Evolutionary conservation across 1,139 yeast species (phyloP), one percentile per base, ranked within the genome.

Genomic region (Arxiozyma slooffiae): DNA sequence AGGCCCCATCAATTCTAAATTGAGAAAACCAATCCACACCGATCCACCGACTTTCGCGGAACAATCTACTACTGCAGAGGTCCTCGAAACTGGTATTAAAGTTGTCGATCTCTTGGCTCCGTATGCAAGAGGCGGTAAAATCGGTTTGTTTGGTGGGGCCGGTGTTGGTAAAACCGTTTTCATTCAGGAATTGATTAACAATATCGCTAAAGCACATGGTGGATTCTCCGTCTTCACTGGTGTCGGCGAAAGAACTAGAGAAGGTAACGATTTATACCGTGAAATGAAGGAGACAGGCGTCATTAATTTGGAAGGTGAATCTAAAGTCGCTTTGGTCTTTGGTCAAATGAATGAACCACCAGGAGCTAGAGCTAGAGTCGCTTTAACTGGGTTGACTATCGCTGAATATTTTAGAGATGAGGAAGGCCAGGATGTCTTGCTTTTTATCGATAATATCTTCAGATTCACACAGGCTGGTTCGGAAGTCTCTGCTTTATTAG

Each of bases 281-380:
- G 98, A 92, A 81, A 92, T 92, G 98, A 89, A 85, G 74, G 98
- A 92, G 81, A 90, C 98, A 65, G 97, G 97, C 83, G 97, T 92
- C 78, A 92, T 92, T 77, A 89, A 92, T 86, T 82, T 89, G 68
- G 97, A 92, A 73, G 98, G 98, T 77, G 98, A 92, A 67, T 92
- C 98, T 71, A 92, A 92, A 85, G 98, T 92, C 78, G 95, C 98
- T 66, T 82, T 92, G 72, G 98, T 92, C 62, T 92, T 92, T 81
- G 98, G 98, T 76, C 98, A 92, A 81, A 92, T 92, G 98, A 92
- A 92, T 82, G 98, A 92, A 82, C 98, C 98, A 72, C 98, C 98
- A 67, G 98, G 98, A 79, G 98, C 98, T 70, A 90, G 98, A 84
- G 97, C 98, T 70, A 94, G 98, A 85, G 98, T 92, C 74, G 98